Percentiles rank a stretch among this genome's conserved stretches.
These are phyloP conservation scores for Tricholoma saponaceum DNA, from an alignment of 768 basidiomycete species.

Conservation along the genomic window DNA sequence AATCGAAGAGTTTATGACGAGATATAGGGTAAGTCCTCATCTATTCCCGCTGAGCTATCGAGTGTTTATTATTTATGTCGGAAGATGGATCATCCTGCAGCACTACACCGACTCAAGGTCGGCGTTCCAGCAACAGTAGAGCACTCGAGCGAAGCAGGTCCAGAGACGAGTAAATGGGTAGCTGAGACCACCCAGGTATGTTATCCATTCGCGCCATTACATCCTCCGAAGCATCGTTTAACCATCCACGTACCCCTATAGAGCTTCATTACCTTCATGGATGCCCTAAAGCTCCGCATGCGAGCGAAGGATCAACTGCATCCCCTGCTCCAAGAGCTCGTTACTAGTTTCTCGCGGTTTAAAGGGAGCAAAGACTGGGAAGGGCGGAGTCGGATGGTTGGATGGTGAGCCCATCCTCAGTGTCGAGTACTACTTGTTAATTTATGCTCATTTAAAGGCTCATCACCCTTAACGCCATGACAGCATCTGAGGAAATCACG, in stretches of 20 bases:
- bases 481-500: slow-evolving; percentile 91
- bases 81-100: slow-evolving; percentile 92
- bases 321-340: slow-evolving; percentile 92
- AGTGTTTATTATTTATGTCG: not conserved
- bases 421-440: not conserved
- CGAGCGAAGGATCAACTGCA: slow-evolving; percentile 98
- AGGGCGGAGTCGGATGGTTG: slow-evolving; percentile 88
- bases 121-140: slow-evolving; percentile 97
- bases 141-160: slow-evolving; percentile 88
- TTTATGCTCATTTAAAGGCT: slow-evolving; percentile 50
- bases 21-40: slow-evolving; percentile 65
- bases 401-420: slow-evolving; percentile 59
- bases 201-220: not conserved
- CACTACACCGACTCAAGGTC: slow-evolving; percentile 82
- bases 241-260: slow-evolving; percentile 27
- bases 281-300: slow-evolving; percentile 86
- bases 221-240: not conserved
- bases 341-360: slow-evolving; percentile 90
- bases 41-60: not conserved
- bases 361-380: slow-evolving; percentile 97
- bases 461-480: slow-evolving; percentile 95
- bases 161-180: slow-evolving; percentile 94
- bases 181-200: slow-evolving; percentile 97
- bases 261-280: slow-evolving; percentile 99
- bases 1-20: slow-evolving; percentile 88